Conservation (phyloP, 2,329 filamentous ascomycete genomes). For the Triangularia verruculosa region DNA sequence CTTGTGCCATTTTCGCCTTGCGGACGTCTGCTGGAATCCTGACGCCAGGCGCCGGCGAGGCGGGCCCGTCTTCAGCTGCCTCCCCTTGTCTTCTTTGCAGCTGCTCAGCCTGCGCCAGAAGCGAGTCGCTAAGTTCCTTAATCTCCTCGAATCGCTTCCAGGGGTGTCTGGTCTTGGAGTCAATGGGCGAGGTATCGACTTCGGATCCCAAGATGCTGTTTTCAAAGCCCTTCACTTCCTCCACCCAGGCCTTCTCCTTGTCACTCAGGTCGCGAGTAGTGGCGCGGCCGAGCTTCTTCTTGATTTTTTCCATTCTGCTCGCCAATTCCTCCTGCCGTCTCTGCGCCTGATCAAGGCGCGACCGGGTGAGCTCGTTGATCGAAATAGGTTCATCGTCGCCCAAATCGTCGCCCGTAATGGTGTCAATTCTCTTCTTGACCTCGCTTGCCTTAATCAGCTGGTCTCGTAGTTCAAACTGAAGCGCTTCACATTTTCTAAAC, state of each 20-base stretch:
- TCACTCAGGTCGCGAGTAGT: slow-evolving; percentile 55
- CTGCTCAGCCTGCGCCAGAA: slow-evolving; percentile 50
- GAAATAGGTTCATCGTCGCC: slow-evolving; percentile 47
- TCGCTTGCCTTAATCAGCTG: slow-evolving; percentile 66
- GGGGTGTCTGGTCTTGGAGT: slow-evolving; percentile 46
- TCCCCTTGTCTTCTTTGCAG: slow-evolving; percentile 35
- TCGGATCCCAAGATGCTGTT: slow-evolving; percentile 41
- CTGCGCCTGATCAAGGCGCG: slow-evolving; percentile 53
- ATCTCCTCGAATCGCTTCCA: slow-evolving; percentile 59
- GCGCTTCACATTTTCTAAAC: slow-evolving; percentile 66
- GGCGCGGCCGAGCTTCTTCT: slow-evolving; percentile 48
- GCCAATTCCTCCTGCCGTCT: slow-evolving; percentile 55
- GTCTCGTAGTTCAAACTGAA: slow-evolving; percentile 64
- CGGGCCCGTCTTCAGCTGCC: slow-evolving; percentile 25
- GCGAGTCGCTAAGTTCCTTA: slow-evolving; percentile 50
- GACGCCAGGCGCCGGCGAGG: slow-evolving; percentile 40
- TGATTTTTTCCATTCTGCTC: slow-evolving; percentile 58
- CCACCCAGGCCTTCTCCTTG: slow-evolving; percentile 55
- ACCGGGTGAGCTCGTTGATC: slow-evolving; percentile 56
- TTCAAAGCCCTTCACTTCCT: slow-evolving; percentile 40
- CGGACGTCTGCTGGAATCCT: slow-evolving; percentile 60
- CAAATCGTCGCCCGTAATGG: slow-evolving; percentile 58
- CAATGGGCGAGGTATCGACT: slow-evolving; percentile 17
- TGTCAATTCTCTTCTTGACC: slow-evolving; percentile 64
- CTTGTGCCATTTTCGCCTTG: slow-evolving; percentile 60